Evolutionary conservation across 2,329 filamentous ascomycete species (phyloP).

Genomic region (Bipolaris gigantea): DNA sequence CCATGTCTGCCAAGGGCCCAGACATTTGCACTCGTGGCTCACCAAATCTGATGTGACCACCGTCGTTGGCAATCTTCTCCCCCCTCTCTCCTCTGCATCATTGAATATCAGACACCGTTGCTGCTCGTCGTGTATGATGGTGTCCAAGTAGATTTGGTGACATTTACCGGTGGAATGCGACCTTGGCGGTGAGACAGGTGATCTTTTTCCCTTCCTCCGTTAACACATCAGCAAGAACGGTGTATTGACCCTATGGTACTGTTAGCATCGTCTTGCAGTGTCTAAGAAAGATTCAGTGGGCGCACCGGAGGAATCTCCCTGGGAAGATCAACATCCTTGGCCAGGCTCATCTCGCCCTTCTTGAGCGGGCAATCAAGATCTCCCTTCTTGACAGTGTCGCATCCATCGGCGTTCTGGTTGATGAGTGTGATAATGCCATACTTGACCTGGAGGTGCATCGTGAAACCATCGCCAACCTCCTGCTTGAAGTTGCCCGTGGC

Average conservation of each 20-base stretch:
- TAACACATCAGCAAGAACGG: constrained; percentile 82
- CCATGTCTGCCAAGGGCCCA: constrained; percentile 40
- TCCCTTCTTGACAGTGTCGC: constrained; percentile 85
- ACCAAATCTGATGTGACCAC: constrained; percentile 28
- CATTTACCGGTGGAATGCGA: constrained; percentile 59
- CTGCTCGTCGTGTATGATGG: constrained; percentile 14
- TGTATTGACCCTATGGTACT: constrained; percentile 75
- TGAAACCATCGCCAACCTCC: constrained; percentile 74
- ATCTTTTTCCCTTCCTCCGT: constrained; percentile 72
- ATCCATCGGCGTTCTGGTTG: constrained; percentile 78
- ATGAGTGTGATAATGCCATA: constrained; percentile 91
- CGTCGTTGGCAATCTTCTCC: constrained; percentile 1
- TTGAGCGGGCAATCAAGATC: constrained; percentile 87
- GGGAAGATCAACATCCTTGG: constrained; percentile 83
- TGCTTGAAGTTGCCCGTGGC: constrained; percentile 76
- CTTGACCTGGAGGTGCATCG: constrained; percentile 83
- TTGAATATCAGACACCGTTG: constrained; percentile 12
- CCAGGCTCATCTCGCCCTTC: constrained; percentile 71
- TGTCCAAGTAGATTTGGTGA: constrained; percentile 8
- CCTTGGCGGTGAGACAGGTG: constrained; percentile 80
- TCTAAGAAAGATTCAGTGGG: constrained; percentile 18
- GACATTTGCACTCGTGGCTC: constrained; percentile 39
- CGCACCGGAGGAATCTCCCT: constrained; percentile 85
- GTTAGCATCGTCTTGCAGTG: constrained; percentile 15
- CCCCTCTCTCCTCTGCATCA: constrained; percentile 10